Percentiles rank a stretch among this genome's conserved stretches.
These are phyloP conservation scores for Kazachstania africana DNA, from an alignment of 805 yeast species.

Conservation along the genomic window DNA sequence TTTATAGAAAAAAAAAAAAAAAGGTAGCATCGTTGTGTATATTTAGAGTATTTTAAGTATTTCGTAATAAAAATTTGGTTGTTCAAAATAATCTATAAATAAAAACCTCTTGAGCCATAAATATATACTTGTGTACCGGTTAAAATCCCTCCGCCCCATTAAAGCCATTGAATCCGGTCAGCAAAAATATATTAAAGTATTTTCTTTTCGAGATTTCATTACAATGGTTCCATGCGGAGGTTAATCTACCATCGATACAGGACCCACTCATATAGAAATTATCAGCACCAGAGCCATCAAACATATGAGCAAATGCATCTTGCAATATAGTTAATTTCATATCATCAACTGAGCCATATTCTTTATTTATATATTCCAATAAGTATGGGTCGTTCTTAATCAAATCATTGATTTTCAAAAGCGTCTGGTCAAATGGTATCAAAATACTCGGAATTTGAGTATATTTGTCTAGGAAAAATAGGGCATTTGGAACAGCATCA, in stretches of 20 bases:
- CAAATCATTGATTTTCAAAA: slow-evolving; percentile 41
- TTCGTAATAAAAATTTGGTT: no score
- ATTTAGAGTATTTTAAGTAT: no score
- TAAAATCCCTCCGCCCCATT: slow-evolving; percentile 59
- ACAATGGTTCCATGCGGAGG: slow-evolving; percentile 78
- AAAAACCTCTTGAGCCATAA: no score
- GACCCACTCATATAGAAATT: slow-evolving; percentile 77
- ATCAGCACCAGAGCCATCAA: slow-evolving; percentile 77
- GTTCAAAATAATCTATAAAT: no score
- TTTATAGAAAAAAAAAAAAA: no score
- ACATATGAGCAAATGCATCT: slow-evolving; percentile 34
- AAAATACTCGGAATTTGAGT: slow-evolving; percentile 68
- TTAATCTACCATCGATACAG: slow-evolving; percentile 72
- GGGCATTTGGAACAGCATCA: slow-evolving; percentile 73
- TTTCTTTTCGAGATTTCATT: slow-evolving; percentile 55
- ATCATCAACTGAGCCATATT: slow-evolving; percentile 45
- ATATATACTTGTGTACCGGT: no score
- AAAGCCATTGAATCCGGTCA: slow-evolving; percentile 65
- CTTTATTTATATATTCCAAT: slow-evolving; percentile 40
- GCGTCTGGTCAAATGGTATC: slow-evolving; percentile 55
- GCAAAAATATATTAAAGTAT: slow-evolving; percentile 48
- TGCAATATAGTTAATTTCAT: slow-evolving; percentile 35
- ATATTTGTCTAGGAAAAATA: slow-evolving; percentile 69
- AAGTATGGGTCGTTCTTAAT: slow-evolving; percentile 38
- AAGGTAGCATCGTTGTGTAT: no score